phyloP scores from a whole-genome alignment of 306 rosid genomes.

The peach (Prunus persica) region DNA sequence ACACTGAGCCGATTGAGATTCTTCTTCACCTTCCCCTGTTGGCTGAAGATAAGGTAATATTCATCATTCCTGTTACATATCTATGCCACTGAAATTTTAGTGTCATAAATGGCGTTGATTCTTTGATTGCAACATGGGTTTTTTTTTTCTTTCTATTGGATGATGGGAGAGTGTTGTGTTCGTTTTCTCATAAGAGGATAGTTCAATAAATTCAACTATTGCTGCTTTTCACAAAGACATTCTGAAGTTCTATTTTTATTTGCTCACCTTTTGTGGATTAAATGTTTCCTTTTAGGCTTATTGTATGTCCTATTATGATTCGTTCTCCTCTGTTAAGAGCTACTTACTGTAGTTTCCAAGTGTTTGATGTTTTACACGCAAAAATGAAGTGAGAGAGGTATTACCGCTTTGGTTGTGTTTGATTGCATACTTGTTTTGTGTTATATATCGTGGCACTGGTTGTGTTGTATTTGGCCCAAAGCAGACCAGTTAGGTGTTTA shows the following conservation, averaged over 20 bases:
- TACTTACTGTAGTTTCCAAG: background rate
- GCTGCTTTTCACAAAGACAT: background rate
- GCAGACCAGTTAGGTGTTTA: background rate
- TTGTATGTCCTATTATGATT: background rate
- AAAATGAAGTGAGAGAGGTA: background rate
- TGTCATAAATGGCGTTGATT: background rate
- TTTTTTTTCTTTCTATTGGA: background rate
- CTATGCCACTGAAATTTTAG: background rate
- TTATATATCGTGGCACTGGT: no score
- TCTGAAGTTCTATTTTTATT: background rate
- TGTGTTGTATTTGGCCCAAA: background rate
- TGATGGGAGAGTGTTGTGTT: background rate
- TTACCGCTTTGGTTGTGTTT: background rate
- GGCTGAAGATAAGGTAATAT: conserved; percentile 81
- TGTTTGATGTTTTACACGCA: background rate
- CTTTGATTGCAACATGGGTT: background rate
- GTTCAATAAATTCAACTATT: background rate
- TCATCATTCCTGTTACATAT: background rate
- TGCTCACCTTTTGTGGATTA: background rate
- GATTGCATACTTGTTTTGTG: background rate
- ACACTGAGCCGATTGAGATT: conserved; percentile 86
- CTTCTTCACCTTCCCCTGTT: conserved; percentile 86
- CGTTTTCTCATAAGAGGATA: background rate
- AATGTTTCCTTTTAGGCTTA: background rate
- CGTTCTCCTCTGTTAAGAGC: background rate